Conservation (phyloP, 805 yeast genomes). For the Cyberlindnera xishuangbannaensis region DNA sequence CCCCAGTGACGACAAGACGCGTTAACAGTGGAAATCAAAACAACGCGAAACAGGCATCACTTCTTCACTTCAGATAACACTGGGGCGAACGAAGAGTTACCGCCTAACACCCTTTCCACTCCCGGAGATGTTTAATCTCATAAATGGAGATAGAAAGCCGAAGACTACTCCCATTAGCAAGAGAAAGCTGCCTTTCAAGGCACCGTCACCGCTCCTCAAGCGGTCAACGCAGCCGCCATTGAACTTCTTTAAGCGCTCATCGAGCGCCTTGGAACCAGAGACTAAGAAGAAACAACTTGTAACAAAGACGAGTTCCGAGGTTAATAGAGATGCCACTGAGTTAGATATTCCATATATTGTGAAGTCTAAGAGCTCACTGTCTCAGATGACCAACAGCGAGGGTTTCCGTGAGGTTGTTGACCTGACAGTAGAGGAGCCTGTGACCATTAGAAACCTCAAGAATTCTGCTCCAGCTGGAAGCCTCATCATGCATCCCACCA, state of each 20-base stretch:
- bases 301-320: slow-evolving; percentile 2
- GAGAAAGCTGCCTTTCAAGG: slow-evolving; percentile 16
- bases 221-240: slow-evolving; percentile 10
- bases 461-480: slow-evolving; percentile 7
- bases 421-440: neutral
- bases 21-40: too few relatives aligned
- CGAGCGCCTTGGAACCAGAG: neutral
- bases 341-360: too few relatives aligned
- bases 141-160: neutral
- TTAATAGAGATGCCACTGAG: too few relatives aligned
- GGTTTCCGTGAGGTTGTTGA: slow-evolving; percentile 2
- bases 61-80: too few relatives aligned
- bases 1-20: too few relatives aligned
- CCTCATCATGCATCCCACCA: slow-evolving; percentile 1
- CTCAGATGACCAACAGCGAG: slow-evolving; percentile 3
- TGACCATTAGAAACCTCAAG: slow-evolving; percentile 9
- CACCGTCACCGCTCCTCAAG: slow-evolving; percentile 17
- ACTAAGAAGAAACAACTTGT: slow-evolving; percentile 10
- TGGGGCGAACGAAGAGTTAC: too few relatives aligned
- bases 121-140: neutral
- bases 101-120: too few relatives aligned
- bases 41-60: too few relatives aligned
- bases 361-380: slow-evolving; percentile 3
- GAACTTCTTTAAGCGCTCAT: slow-evolving; percentile 9
- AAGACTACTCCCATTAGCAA: neutral